Evolutionary conservation across 306 rosid genomes (phyloP), one percentile per base, ranked within the genome.

Genomic region (Herpetospermum pedunculosum): DNA sequence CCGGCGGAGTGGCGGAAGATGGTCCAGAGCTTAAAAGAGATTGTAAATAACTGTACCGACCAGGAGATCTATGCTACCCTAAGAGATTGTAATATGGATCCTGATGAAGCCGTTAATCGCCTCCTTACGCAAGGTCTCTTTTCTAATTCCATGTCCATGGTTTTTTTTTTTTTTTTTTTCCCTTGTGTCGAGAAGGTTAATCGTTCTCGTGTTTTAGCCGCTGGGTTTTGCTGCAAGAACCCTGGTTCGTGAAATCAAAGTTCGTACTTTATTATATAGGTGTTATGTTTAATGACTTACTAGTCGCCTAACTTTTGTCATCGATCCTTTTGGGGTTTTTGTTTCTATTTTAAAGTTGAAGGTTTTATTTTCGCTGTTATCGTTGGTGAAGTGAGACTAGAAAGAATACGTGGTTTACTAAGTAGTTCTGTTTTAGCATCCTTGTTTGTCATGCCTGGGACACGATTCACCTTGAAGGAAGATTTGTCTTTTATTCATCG

Each of bases 31-130:
- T 82, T 95, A 85, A 95, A 87, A 84, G 99, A 95, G 87, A 88
- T 95, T 80, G 96, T 95, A 1, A 64, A 74, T 68, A 92, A 91
- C 87, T 84, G 88, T 64, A 89, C 96, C 10, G 99, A 95, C 38
- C 84, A 78, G 79, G 99, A 95, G 99, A 95, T 95, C 97, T 95
- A 95, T 60, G 90, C 90, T 53, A 81, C 84, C 57, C 97, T 95
- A 80, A 89, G 85, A 77, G 99, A 95, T 60, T 95, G 97, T 82
- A 92, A 95, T 86, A 95, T 95, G 99, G 99, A 95, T 97, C 99
- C 97, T 54, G 85, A 95, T 77, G 99, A 95, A 87, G 91, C 99
- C 49, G 96, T 95, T 77, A 89, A 88, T 87, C 99, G 97, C 72
- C 97, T 95, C 71, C 96, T 95, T n/a, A 79, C 96, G 0, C 99